These are phyloP conservation scores for Auricularia auricula-judae DNA, from an alignment of 768 basidiomycete species.

Conservation along the genomic window DNA sequence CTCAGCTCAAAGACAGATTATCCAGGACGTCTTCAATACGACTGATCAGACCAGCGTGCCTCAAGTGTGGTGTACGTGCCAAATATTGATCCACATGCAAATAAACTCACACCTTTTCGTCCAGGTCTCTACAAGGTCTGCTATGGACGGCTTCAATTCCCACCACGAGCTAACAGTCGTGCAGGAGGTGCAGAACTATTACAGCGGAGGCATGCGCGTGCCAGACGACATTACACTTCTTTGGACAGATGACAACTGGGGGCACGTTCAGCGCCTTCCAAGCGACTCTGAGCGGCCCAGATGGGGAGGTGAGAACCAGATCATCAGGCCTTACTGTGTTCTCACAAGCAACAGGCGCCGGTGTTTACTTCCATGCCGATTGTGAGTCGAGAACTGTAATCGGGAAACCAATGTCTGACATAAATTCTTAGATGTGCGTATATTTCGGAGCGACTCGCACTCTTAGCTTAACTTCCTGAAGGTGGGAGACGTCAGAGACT, in stretches of 20 bases:
- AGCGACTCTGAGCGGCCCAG: slow-evolving; percentile 41
- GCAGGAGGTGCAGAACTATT: not conserved
- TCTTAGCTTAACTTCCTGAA: slow-evolving; percentile 28
- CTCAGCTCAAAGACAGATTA: slow-evolving; percentile 39
- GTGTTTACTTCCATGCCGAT: slow-evolving; percentile 52
- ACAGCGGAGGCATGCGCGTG: slow-evolving; percentile 35
- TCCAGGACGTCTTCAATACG: slow-evolving; percentile 39
- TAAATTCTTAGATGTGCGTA: slow-evolving; percentile 35
- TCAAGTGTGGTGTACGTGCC: slow-evolving; percentile 42
- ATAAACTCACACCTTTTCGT: not conserved
- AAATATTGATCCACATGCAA: not conserved
- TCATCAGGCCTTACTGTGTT: no score
- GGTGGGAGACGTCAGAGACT: not conserved
- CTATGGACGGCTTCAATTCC: not conserved
- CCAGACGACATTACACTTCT: slow-evolving; percentile 55
- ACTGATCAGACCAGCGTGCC: slow-evolving; percentile 33
- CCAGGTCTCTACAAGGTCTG: slow-evolving; percentile 20
- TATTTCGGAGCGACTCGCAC: slow-evolving; percentile 46
- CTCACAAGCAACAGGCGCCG: slow-evolving; percentile 27
- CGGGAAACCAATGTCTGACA: not conserved
- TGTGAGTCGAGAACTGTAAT: not conserved
- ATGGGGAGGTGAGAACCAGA: slow-evolving; percentile 29
- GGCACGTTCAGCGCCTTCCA: slow-evolving; percentile 57
- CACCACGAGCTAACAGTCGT: not conserved
- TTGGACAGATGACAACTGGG: slow-evolving; percentile 34